These are phyloP conservation scores for Trebouxiophyceae sp. DNA, from an alignment of 163 green algal species.

Conservation along the genomic window DNA sequence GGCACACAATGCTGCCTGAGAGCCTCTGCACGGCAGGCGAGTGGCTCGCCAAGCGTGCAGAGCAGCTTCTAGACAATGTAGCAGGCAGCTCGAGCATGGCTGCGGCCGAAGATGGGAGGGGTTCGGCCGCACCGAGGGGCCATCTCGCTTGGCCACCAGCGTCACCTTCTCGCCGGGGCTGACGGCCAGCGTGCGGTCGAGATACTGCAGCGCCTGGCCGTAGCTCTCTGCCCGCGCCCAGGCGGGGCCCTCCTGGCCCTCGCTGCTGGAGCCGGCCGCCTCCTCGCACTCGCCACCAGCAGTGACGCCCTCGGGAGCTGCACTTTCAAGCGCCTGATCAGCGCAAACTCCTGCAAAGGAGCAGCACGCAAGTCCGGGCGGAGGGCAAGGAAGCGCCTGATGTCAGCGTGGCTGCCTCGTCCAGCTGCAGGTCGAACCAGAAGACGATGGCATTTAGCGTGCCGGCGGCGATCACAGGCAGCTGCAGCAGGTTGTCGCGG, in stretches of 20 bases:
- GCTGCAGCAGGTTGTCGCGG: slow-evolving; percentile 43
- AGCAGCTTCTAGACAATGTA: too few relatives aligned
- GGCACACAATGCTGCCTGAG: too few relatives aligned
- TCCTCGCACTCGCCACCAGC: too few relatives aligned
- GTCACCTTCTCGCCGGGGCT: slow-evolving; percentile 25
- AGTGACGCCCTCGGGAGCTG: too few relatives aligned
- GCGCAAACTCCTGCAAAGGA: background rate
- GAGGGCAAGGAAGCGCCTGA: slow-evolving; percentile 2
- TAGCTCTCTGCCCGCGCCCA: slow-evolving; percentile 36
- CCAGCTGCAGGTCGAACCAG: slow-evolving; percentile 82
- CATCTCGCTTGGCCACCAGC: slow-evolving; percentile 54
- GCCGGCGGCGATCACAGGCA: slow-evolving; percentile 40
- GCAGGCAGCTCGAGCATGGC: too few relatives aligned
- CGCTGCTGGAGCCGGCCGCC: too few relatives aligned
- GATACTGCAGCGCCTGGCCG: slow-evolving; percentile 76
- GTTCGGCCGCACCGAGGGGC: slow-evolving; percentile 1
- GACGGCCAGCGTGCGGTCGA: slow-evolving; percentile 44
- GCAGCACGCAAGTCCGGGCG: too few relatives aligned
- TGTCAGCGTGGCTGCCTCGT: slow-evolving; percentile 35
- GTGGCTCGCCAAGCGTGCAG: too few relatives aligned
- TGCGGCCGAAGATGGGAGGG: too few relatives aligned
- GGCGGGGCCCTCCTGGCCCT: background rate
- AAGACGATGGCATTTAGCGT: slow-evolving; percentile 72
- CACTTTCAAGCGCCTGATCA: too few relatives aligned
- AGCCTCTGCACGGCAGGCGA: too few relatives aligned